Percentiles rank a stretch among this genome's conserved stretches.
Evolutionary conservation across 2,329 filamentous ascomycete genomes (phyloP).

Genomic region (Colletotrichum musicola): DNA sequence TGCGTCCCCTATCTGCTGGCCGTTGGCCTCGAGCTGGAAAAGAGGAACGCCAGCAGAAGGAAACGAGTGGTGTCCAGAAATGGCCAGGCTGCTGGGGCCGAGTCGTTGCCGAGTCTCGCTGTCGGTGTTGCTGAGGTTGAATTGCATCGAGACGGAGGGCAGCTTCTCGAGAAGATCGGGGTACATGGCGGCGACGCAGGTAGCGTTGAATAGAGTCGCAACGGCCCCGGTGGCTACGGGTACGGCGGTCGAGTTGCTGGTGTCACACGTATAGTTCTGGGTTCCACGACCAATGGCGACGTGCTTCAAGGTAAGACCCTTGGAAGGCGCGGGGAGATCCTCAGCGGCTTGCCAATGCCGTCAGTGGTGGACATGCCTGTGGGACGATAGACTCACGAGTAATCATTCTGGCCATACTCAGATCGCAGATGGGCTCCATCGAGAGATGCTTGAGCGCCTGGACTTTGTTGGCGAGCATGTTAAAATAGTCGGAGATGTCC

Average conservation of each 20-base stretch:
- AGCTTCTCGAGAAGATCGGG: slow-evolving; percentile 75
- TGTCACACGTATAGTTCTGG: slow-evolving; percentile 91
- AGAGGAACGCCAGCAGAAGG: slow-evolving; percentile 76
- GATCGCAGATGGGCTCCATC: slow-evolving; percentile 63
- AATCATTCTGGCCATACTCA: slow-evolving; percentile 66
- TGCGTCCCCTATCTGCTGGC: slow-evolving; percentile 68
- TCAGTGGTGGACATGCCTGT: slow-evolving; percentile 41
- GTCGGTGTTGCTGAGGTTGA: slow-evolving; percentile 59
- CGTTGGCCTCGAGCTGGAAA: slow-evolving; percentile 79
- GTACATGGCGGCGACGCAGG: slow-evolving; percentile 79
- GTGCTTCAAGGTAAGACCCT: slow-evolving; percentile 76
- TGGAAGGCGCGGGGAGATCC: slow-evolving; percentile 70
- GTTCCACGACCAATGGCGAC: slow-evolving; percentile 90
- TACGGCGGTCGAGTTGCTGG: slow-evolving; percentile 67
- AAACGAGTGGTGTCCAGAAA: slow-evolving; percentile 89
- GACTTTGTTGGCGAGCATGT: slow-evolving; percentile 68
- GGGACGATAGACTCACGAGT: slow-evolving; percentile 51
- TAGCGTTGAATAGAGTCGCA: slow-evolving; percentile 89
- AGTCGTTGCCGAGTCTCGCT: slow-evolving; percentile 45
- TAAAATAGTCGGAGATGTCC: slow-evolving; percentile 72
- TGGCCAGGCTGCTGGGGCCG: slow-evolving; percentile 70
- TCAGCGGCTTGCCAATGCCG: slow-evolving; percentile 59
- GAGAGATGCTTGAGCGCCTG: slow-evolving; percentile 58
- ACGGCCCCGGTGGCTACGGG: slow-evolving; percentile 80
- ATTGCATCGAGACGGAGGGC: slow-evolving; percentile 76